These are phyloP conservation scores for Solanum dulcamara DNA, from an alignment of 257 asterid species.

Conservation along the genomic window DNA sequence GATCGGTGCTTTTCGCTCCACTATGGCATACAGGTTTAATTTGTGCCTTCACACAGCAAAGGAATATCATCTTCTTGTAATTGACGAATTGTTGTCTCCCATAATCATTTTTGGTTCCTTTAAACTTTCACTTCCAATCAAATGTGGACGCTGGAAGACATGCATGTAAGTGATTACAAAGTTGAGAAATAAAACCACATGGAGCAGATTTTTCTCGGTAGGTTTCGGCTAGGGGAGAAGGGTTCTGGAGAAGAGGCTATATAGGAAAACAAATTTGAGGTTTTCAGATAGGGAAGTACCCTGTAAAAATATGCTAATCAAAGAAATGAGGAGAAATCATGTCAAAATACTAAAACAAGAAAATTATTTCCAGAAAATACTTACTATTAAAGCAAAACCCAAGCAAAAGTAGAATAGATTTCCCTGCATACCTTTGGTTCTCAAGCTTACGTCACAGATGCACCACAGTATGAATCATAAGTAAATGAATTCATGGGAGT, in stretches of 20 bases:
- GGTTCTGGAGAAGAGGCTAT: not conserved
- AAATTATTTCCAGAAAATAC: not conserved
- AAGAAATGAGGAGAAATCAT: not conserved
- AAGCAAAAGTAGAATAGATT: not conserved
- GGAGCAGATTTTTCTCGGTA: not conserved
- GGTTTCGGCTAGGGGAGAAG: not conserved
- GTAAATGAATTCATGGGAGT: not conserved
- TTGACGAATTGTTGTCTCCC: not conserved
- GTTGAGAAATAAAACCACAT: not conserved
- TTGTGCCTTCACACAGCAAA: not conserved
- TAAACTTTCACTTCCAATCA: not conserved
- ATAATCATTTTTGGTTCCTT: not conserved
- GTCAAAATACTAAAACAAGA: not conserved
- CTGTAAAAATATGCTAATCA: not conserved
- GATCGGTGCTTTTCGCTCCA: not conserved
- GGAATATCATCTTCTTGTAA: not conserved
- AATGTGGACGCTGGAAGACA: not conserved
- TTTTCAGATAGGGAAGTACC: not conserved
- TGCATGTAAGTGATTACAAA: not conserved
- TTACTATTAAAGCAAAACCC: not conserved
- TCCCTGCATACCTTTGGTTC: not conserved
- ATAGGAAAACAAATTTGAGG: not conserved
- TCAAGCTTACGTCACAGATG: not conserved
- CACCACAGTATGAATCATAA: not conserved
- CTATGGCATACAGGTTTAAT: not conserved